Conservation (phyloP, 2,329 filamentous ascomycete species). For the Venturia nashicola region DNA sequence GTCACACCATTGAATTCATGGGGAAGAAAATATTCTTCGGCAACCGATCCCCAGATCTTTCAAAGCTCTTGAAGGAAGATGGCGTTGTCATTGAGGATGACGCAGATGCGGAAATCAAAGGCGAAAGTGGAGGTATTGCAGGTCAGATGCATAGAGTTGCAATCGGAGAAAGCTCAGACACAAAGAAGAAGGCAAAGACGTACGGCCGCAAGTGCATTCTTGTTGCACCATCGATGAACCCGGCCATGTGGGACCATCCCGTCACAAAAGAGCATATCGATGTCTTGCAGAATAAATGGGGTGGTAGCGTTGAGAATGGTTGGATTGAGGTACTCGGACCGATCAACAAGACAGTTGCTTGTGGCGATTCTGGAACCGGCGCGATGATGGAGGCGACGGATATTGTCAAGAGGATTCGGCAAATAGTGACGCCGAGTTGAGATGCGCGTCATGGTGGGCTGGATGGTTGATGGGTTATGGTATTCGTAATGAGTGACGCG, state of each 20-base stretch:
- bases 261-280: conserved; percentile 61
- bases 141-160: neutral
- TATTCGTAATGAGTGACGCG: neutral
- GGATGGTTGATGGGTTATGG: neutral
- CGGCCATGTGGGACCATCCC: conserved; percentile 79
- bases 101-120: neutral
- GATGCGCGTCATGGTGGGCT: neutral
- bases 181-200: neutral
- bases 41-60: neutral
- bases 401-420: conserved; percentile 29
- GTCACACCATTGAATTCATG: conserved; percentile 1
- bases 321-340: conserved; percentile 63
- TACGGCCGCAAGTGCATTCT: conserved; percentile 7
- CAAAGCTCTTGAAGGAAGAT: neutral
- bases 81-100: conserved; percentile 5
- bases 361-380: conserved; percentile 70
- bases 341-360: conserved; percentile 66
- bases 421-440: neutral
- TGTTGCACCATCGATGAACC: conserved; percentile 58
- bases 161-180: neutral
- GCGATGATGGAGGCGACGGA: conserved; percentile 74
- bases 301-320: conserved; percentile 27
- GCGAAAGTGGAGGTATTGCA: neutral
- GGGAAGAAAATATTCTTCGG: neutral
- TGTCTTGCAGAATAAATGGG: conserved; percentile 65